Evolutionary conservation across 2,329 filamentous ascomycete species (phyloP).

Genomic region (Paraconiothyrium sp.): DNA sequence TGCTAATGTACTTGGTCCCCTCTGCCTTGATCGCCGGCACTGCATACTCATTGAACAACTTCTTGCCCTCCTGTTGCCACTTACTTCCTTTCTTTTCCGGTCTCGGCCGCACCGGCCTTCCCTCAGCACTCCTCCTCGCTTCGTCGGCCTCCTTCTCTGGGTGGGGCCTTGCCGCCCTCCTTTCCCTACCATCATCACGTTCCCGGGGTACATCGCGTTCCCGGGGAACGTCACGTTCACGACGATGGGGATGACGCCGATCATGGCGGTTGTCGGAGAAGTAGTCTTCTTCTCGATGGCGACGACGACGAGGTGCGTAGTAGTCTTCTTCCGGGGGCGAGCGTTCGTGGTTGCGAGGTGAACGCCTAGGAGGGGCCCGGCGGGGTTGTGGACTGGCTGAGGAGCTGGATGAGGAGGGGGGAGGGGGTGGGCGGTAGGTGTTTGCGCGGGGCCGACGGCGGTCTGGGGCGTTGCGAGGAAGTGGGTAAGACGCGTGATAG

Average conservation of each 20-base stretch:
- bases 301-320: constrained; percentile 16
- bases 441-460: constrained; percentile 15
- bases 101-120: neutral
- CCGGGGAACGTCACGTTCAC: neutral
- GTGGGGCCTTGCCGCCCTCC: neutral
- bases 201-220: no score
- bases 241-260: constrained; percentile 13
- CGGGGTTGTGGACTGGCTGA: constrained; percentile 20
- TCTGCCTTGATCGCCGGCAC: constrained; percentile 13
- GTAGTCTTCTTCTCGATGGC: constrained; percentile 24
- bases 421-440: constrained; percentile 12
- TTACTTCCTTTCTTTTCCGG: neutral
- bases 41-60: constrained; percentile 12
- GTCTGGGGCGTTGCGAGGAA: constrained; percentile 7
- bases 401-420: constrained; percentile 5
- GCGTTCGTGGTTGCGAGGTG: constrained; percentile 13
- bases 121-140: no score
- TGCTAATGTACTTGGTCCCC: constrained; percentile 11
- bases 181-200: neutral
- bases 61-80: constrained; percentile 13
- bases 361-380: constrained; percentile 4
- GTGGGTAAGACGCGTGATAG: neutral
- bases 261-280: constrained; percentile 28
- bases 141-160: no score
- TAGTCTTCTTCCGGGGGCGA: constrained; percentile 19